Evolutionary conservation across 352 stramenopile genomes (phyloP), one percentile per base, ranked within the genome.

Genomic region (Hyaloperonospora arabidopsidis): DNA sequence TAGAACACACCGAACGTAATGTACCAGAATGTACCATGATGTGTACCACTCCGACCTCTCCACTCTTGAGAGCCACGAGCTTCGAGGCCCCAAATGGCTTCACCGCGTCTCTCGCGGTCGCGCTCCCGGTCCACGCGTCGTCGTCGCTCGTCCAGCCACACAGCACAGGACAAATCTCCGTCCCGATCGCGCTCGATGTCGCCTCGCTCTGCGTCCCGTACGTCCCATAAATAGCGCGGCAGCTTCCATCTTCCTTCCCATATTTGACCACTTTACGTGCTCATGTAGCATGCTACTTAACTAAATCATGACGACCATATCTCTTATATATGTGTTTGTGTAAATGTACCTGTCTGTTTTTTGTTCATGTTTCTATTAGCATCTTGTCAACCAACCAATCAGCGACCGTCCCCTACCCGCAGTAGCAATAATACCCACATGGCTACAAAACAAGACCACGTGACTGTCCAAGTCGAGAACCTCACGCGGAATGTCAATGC

Each of bases 401-500:
- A 41, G n/a, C 35, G 13, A 15, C 13, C 35, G 12, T 41, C 35
- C 4, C 13, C 35, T 18, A 5, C 35, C 35, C n/a, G 5, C 15
- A 21, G 13, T 8, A 32, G 4, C 25, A 8, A 32, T 8, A 8
- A 4, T 4, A 32, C 25, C 25, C 4, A 41, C 5, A 11, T 19
- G n/a, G n/a, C 38, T 19, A 62, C 59, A 28, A 57, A 61, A 0
- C 23, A 63, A 18, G 65, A 76, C 39, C 45, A 57, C 5, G 65
- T 79, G 10, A 54, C 68, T 12, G 45, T 93, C 43, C 76, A 79
- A 35, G 76, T 93, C 2, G 83, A 88, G 38, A 91, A 91, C 61
- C 76, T 93, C 54, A 90, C 83, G 36, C 76, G 83, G 41, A 94
- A 94, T 49, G 84, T 94, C 41, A 87, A 81, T 49, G 67, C 72